phyloP scores from a whole-genome alignment of 768 basidiomycete species.

The Lepiota brunneoincarnata region DNA sequence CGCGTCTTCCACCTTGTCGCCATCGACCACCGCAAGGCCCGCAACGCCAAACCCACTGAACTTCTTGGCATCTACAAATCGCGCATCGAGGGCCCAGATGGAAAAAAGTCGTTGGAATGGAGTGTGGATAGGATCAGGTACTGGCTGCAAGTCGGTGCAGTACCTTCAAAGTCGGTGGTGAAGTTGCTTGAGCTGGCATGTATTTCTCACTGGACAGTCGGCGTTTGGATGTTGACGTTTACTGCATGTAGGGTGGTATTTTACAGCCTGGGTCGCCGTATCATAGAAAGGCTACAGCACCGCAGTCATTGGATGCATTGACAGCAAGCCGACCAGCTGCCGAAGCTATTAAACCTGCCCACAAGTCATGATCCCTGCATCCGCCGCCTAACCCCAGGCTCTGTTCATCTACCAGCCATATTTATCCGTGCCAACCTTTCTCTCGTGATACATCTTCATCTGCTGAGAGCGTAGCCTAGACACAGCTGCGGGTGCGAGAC shows the following conservation, averaged over 20 bases:
- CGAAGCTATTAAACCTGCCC: not conserved
- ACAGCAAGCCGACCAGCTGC: slow-evolving; percentile 14
- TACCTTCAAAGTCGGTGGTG: slow-evolving; percentile 75
- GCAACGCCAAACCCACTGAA: slow-evolving; percentile 87
- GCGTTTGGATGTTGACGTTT: slow-evolving; percentile 9
- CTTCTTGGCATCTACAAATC: slow-evolving; percentile 85
- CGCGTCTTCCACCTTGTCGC: slow-evolving; percentile 87
- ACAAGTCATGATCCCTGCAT: no score
- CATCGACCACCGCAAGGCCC: slow-evolving; percentile 62
- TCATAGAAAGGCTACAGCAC: slow-evolving; percentile 34
- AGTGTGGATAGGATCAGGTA: slow-evolving; percentile 86
- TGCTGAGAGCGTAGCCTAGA: no score
- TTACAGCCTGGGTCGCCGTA: slow-evolving; percentile 56
- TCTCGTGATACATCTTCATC: no score
- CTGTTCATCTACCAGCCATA: not conserved
- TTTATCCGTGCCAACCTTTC: not conserved
- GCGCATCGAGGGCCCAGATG: slow-evolving; percentile 43
- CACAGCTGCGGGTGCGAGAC: not conserved
- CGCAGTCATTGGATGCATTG: not conserved
- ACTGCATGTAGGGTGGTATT: slow-evolving; percentile 51
- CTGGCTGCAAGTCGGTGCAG: slow-evolving; percentile 85
- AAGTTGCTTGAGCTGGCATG: slow-evolving; percentile 78
- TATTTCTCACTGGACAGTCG: slow-evolving; percentile 13
- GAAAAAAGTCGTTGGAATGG: slow-evolving; percentile 82
- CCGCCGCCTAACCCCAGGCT: slow-evolving; percentile 4